A percentile compares a stretch with the other conserved stretches of the same genome.
phyloP scores from a whole-genome alignment of 768 basidiomycete species.

The Lyophyllum decastes region DNA sequence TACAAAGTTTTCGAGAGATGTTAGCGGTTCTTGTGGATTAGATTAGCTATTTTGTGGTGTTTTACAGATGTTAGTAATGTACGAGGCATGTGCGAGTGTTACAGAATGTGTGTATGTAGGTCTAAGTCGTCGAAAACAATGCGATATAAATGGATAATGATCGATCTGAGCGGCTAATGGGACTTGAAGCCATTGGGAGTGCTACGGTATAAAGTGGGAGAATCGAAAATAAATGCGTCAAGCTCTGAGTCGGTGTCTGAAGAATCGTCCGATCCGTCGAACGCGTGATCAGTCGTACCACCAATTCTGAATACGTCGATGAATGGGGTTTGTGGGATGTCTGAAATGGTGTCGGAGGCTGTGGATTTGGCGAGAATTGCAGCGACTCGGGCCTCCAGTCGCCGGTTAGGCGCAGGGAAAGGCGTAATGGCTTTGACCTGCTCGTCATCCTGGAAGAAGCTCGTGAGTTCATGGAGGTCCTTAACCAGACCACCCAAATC shows the following conservation, averaged over 20 bases:
- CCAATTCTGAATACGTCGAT: constrained; percentile 72
- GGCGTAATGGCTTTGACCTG: constrained; percentile 29
- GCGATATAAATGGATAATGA: background rate
- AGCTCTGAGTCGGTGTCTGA: constrained; percentile 54
- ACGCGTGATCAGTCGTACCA: constrained; percentile 25
- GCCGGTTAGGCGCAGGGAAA: constrained; percentile 52
- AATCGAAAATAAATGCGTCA: constrained; percentile 68
- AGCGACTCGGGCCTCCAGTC: constrained; percentile 76
- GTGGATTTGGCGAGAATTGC: constrained; percentile 85
- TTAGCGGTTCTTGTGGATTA: constrained; percentile 32
- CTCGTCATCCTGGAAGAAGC: constrained; percentile 64
- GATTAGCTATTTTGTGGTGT: constrained; percentile 13
- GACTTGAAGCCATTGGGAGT: constrained; percentile 47
- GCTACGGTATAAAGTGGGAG: constrained; percentile 43
- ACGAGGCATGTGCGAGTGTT: constrained; percentile 12
- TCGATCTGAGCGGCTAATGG: constrained; percentile 25
- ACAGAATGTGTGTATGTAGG: constrained; percentile 18
- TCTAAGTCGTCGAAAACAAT: constrained; percentile 18
- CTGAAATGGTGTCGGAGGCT: constrained; percentile 47
- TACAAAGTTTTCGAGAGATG: constrained; percentile 96
- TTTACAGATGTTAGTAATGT: constrained; percentile 20
- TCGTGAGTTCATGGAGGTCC: constrained; percentile 74
- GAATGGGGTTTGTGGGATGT: constrained; percentile 79
- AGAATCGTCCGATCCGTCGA: constrained; percentile 45
- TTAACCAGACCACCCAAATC: constrained; percentile 79